Base-by-base conservation (phyloP, 2,329 filamentous ascomycete species). In the Phialophora verrucosa region DNA sequence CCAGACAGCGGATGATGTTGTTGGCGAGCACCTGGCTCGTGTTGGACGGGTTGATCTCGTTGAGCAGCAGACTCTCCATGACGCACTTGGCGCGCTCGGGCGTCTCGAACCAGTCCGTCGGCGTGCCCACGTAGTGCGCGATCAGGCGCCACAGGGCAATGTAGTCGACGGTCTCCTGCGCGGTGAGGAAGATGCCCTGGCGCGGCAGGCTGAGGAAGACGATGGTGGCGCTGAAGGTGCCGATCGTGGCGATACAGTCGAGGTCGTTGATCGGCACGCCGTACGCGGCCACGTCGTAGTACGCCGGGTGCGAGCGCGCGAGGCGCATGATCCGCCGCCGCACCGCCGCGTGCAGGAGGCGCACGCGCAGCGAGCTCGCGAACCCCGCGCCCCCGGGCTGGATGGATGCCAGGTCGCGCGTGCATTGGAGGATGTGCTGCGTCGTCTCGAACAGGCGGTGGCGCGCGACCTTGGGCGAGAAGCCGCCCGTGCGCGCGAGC, bases 101-200 rank as follows among this genome's bases (percentile, higher is more conserved):
- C 0, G 83, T 85, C 1, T 82, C 81, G 73, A 92, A 87, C 69
- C 82, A 83, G 27, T 83, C 83, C 1, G 85, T 85, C 0, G 90
- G 91, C 6, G 87, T 87, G 12, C 91, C 91, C 72, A 92, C 84
- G 32, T 93, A 81, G 73, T 91, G 84, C 0, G 85, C 90, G 12
- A 93, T 85, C 69, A 91, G 90, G 2, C 91, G 84, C 90, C 91
- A 94, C 0, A 94, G 79, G 0, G 90, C 90, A 53, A 91, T 81
- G 74, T 91, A 93, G 73, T 93, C 90, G 1, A 75, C 74, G 1
- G 85, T 87, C 74, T 94, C 90, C 64, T 85, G 84, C 31, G 82
- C 65, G 0, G 83, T 83, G 29, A 91, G 78, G 70, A 80, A 88
- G 62, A 94, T 87, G 2, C 91, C 91, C 78, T 93, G 91, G 0